phyloP scores from a whole-genome alignment of 768 basidiomycete genomes.

The Pleurotus giganteus region DNA sequence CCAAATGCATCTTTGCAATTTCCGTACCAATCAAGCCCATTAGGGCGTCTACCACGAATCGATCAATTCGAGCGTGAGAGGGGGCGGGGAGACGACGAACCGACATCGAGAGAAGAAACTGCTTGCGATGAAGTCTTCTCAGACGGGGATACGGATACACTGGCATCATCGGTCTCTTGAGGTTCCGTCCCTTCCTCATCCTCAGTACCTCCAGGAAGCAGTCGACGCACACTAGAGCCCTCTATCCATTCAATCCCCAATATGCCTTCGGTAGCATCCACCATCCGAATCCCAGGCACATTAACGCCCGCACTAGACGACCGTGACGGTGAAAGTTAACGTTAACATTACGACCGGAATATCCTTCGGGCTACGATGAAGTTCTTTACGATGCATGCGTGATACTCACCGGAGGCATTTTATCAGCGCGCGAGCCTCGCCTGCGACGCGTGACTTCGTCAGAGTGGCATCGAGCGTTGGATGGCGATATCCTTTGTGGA shows the following conservation, averaged over 20 bases:
- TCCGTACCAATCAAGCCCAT: constrained; percentile 81
- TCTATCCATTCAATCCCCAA: constrained; percentile 92
- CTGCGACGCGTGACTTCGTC: constrained; percentile 75
- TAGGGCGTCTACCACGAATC: constrained; percentile 51
- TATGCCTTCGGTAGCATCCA: constrained; percentile 79
- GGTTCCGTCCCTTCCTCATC: constrained; percentile 37
- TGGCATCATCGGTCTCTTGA: constrained; percentile 27
- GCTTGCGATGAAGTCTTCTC: constrained; percentile 14
- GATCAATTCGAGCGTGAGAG: not conserved
- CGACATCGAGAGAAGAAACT: not conserved
- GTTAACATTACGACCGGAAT: no score
- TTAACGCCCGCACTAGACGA: constrained; percentile 68
- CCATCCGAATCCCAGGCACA: constrained; percentile 86
- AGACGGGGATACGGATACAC: no score
- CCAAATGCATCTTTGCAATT: constrained; percentile 85
- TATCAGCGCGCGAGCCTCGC: constrained; percentile 84
- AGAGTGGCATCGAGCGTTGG: constrained; percentile 71
- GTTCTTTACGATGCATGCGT: no score
- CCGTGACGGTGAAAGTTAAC: no score
- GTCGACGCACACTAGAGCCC: constrained; percentile 71
- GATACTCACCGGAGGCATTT: constrained; percentile 67
- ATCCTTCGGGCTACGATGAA: no score
- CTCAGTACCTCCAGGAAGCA: constrained; percentile 75
- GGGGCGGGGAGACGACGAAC: not conserved
- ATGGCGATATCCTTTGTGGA: constrained; percentile 88